These are phyloP conservation scores for Ogataea thermomethanolica DNA, from an alignment of 805 yeast genomes.

Conservation along the genomic window DNA sequence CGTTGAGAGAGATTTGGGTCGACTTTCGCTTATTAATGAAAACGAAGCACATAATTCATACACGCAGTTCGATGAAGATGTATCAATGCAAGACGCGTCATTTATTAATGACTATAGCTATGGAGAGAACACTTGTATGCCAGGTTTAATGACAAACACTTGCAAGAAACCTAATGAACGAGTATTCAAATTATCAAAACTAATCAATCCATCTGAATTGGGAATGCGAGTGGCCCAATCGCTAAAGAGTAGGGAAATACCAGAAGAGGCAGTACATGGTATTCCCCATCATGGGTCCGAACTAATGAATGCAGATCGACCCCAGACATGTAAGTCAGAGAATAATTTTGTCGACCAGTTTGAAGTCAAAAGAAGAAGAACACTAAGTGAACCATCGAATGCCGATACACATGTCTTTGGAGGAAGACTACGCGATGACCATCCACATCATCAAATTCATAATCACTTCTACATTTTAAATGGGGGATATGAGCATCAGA, in stretches of 20 bases:
- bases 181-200: neutral
- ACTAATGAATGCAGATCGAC: too few species aligned
- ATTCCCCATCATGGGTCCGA: too few species aligned
- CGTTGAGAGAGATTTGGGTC: conserved; percentile 11
- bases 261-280: too few species aligned
- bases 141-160: too few species aligned
- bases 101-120: neutral
- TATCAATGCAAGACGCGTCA: conserved; percentile 21
- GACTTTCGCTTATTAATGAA: conserved; percentile 9
- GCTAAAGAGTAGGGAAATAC: neutral
- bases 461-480: conserved; percentile 12
- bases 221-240: conserved; percentile 23
- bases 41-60: neutral
- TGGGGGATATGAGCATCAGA: too few species aligned
- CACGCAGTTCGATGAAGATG: conserved; percentile 14
- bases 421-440: too few species aligned
- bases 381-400: neutral
- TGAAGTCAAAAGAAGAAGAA: neutral
- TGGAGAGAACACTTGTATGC: neutral
- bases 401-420: neutral
- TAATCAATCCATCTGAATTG: conserved; percentile 19
- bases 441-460: conserved; percentile 3
- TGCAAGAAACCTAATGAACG: neutral
- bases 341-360: neutral
- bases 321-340: too few species aligned